Evolutionary conservation across 352 stramenopile genomes (phyloP).

Genomic region (Phytopythium litorale): DNA sequence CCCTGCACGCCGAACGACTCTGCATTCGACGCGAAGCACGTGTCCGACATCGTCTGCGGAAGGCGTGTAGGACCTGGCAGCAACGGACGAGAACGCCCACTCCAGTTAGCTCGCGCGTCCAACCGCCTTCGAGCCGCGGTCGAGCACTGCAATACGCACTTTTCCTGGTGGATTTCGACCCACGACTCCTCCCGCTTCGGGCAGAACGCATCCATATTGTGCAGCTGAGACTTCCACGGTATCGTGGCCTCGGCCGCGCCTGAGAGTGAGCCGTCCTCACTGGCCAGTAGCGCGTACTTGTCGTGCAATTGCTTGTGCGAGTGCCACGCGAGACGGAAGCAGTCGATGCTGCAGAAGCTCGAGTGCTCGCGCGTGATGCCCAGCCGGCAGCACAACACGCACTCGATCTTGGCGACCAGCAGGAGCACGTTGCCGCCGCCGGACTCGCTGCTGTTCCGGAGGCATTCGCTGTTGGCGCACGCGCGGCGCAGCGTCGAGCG

Average conservation of each 20-base stretch:
- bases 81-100: not conserved
- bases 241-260: constrained; percentile 15
- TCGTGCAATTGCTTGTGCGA: constrained; percentile 67
- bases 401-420: constrained; percentile 71
- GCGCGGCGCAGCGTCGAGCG: constrained; percentile 46
- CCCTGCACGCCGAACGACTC: constrained; percentile 52
- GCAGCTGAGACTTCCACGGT: constrained; percentile 57
- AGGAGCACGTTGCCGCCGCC: constrained; percentile 66
- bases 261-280: constrained; percentile 1
- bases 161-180: constrained; percentile 61
- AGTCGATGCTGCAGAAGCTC: constrained; percentile 66
- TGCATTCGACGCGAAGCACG: constrained; percentile 79
- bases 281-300: constrained; percentile 18
- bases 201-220: constrained; percentile 57
- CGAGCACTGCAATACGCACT: constrained; percentile 25
- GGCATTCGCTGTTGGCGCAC: constrained; percentile 62
- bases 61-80: constrained; percentile 57
- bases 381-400: constrained; percentile 58
- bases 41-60: constrained; percentile 65
- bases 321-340: constrained; percentile 62
- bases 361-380: constrained; percentile 64
- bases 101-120: not conserved
- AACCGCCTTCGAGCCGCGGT: not conserved
- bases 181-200: constrained; percentile 47
- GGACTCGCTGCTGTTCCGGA: constrained; percentile 29